Evolutionary conservation across 768 basidiomycete genomes (phyloP).

Genomic region (Trametes maxima): DNA sequence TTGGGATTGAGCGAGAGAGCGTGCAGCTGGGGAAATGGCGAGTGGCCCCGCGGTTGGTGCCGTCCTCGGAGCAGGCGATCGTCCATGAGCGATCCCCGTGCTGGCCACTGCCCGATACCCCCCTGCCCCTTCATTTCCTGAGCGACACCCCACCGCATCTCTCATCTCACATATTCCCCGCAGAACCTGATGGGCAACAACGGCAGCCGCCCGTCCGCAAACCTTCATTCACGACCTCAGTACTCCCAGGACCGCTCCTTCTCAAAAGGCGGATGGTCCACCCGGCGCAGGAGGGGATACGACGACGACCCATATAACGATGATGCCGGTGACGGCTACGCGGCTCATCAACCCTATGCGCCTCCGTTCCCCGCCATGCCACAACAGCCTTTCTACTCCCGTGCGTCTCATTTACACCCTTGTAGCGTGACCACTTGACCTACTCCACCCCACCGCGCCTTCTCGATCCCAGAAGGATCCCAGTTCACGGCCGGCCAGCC

Average conservation of each 20-base stretch:
- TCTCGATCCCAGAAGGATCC: background rate
- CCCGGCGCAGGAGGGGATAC: slow-evolving; percentile 1
- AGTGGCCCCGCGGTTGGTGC: too few relatives aligned
- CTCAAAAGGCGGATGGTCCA: slow-evolving; percentile 9
- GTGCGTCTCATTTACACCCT: background rate
- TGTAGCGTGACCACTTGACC: background rate
- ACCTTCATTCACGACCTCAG: background rate
- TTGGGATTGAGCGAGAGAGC: background rate
- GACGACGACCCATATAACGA: slow-evolving; percentile 6
- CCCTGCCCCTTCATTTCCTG: background rate
- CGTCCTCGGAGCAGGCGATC: background rate
- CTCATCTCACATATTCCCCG: background rate
- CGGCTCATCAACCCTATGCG: background rate
- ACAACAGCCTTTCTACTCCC: background rate
- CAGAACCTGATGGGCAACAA: slow-evolving; percentile 22
- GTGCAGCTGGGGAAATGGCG: background rate
- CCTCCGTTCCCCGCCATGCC: slow-evolving; percentile 5
- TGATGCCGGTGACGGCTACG: background rate
- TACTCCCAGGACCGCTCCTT: slow-evolving; percentile 1
- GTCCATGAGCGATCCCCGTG: slow-evolving; percentile 6
- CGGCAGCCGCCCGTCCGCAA: slow-evolving; percentile 12
- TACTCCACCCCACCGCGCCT: background rate
- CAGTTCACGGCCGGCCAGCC: slow-evolving; percentile 1
- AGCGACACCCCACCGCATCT: background rate
- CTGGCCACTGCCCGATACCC: slow-evolving; percentile 6